Evolutionary conservation across 768 basidiomycete species (phyloP).

Genomic region (Pisolithus tinctorius): DNA sequence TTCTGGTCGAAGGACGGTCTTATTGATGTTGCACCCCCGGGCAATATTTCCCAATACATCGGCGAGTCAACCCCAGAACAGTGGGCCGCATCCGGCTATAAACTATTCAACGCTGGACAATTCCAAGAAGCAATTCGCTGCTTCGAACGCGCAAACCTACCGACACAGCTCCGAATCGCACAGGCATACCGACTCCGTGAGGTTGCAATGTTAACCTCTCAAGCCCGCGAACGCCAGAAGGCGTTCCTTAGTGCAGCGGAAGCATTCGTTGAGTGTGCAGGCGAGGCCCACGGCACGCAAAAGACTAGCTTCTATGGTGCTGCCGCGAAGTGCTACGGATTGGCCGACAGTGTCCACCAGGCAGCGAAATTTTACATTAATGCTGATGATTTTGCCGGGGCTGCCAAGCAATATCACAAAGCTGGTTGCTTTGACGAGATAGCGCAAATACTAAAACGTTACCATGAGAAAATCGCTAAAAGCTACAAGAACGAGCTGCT

Average conservation of each 20-base stretch:
- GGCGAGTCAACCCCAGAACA: conserved; percentile 43
- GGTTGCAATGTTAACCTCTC: conserved; percentile 32
- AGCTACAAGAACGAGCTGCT: neutral
- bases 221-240: conserved; percentile 20
- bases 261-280: conserved; percentile 41
- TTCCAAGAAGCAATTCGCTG: conserved; percentile 51
- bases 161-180: conserved; percentile 39
- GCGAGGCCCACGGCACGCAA: conserved; percentile 23
- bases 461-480: neutral
- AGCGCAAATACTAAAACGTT: conserved; percentile 26
- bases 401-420: conserved; percentile 41
- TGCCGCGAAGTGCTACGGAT: conserved; percentile 44
- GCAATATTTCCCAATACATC: conserved; percentile 45
- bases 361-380: conserved; percentile 41
- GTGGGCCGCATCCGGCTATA: conserved; percentile 36
- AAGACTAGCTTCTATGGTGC: conserved; percentile 31
- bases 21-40: conserved; percentile 43
- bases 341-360: conserved; percentile 28
- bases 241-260: conserved; percentile 42
- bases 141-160: conserved; percentile 40
- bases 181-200: conserved; percentile 49
- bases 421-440: conserved; percentile 48
- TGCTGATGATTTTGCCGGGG: conserved; percentile 36
- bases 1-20: conserved; percentile 44
- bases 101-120: conserved; percentile 31